A percentile compares a stretch with the other conserved stretches of the same genome.
These are phyloP conservation scores for Metschnikowia shivogae DNA, from an alignment of 805 yeast genomes.

Conservation along the genomic window DNA sequence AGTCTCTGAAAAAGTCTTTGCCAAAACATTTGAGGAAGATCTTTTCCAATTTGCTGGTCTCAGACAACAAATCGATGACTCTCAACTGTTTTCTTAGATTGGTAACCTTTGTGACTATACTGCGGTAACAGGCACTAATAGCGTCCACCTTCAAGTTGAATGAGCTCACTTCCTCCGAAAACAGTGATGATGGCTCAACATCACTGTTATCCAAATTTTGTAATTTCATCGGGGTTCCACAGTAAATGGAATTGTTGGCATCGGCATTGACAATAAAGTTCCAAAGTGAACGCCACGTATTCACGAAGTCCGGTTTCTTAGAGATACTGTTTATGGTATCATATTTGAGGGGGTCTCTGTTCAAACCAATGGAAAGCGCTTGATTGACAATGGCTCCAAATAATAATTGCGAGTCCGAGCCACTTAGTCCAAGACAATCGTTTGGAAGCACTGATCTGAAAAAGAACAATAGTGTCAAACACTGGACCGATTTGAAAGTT, in stretches of 20 bases:
- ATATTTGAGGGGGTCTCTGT: constrained; percentile 36
- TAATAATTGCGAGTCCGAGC: constrained; percentile 36
- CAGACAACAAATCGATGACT: constrained; percentile 31
- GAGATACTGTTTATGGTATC: constrained; percentile 27
- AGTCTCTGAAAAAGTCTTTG: constrained; percentile 38
- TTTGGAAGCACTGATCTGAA: constrained; percentile 38
- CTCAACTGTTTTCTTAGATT: constrained; percentile 29
- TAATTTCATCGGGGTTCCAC: constrained; percentile 30
- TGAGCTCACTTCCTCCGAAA: constrained; percentile 1
- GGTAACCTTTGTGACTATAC: constrained; percentile 23
- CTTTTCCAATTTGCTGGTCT: constrained; percentile 35
- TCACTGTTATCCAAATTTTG: constrained; percentile 29
- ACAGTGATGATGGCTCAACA: constrained; percentile 18
- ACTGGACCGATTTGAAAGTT: constrained; percentile 34
- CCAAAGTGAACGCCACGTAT: constrained; percentile 39
- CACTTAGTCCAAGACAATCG: constrained; percentile 40
- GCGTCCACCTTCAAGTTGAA: constrained; percentile 14
- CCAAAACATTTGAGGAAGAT: constrained; percentile 36
- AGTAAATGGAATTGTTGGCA: constrained; percentile 29
- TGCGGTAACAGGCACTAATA: constrained; percentile 28
- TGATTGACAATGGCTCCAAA: constrained; percentile 36
- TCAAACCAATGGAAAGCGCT: constrained; percentile 38
- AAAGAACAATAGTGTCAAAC: constrained; percentile 29
- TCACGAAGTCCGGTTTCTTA: constrained; percentile 23
- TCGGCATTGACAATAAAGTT: constrained; percentile 26